A percentile compares a stretch with the other conserved stretches of the same genome.
Evolutionary conservation across 75 land plant species (phyloP).

Genomic region (Ceratopteris richardii): DNA sequence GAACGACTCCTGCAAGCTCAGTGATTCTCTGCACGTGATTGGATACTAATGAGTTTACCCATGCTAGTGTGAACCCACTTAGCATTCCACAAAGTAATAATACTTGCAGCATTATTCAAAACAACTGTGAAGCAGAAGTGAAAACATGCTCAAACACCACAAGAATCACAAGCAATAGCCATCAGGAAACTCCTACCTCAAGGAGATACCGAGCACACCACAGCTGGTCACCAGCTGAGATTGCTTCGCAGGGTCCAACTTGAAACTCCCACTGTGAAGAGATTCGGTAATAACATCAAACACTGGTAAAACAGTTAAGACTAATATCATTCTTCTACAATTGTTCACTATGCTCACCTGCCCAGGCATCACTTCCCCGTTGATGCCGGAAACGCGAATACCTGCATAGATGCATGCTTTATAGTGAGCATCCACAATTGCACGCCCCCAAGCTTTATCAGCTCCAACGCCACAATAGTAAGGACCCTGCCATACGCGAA

Average conservation of each 20-base stretch:
- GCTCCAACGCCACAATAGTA: slow-evolving; percentile 92
- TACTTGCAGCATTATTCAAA: no score
- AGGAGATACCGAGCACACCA: slow-evolving; percentile 34
- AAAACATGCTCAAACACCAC: no score
- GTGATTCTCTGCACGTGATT: slow-evolving; percentile 64
- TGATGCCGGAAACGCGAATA: slow-evolving; percentile 88
- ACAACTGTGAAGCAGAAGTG: no score
- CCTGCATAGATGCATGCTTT: slow-evolving; percentile 98
- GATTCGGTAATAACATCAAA: no score
- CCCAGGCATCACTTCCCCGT: slow-evolving; percentile 99
- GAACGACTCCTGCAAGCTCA: slow-evolving; percentile 93
- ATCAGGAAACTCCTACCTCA: slow-evolving; percentile 19
- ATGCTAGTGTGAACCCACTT: no score
- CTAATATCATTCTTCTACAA: no score
- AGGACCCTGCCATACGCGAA: slow-evolving; percentile 34
- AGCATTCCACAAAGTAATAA: no score
- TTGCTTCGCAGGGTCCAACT: slow-evolving; percentile 27
- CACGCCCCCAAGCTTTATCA: slow-evolving; percentile 97
- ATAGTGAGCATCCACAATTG: slow-evolving; percentile 93
- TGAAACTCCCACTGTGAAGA: slow-evolving; percentile 35
- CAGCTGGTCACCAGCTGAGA: slow-evolving; percentile 28
- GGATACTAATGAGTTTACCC: no score
- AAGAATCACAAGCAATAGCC: not conserved
- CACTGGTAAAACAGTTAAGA: no score
- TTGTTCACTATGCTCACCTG: slow-evolving; percentile 50